These are phyloP conservation scores for Nissolia schottii DNA, from an alignment of 306 rosid species.

Conservation along the genomic window DNA sequence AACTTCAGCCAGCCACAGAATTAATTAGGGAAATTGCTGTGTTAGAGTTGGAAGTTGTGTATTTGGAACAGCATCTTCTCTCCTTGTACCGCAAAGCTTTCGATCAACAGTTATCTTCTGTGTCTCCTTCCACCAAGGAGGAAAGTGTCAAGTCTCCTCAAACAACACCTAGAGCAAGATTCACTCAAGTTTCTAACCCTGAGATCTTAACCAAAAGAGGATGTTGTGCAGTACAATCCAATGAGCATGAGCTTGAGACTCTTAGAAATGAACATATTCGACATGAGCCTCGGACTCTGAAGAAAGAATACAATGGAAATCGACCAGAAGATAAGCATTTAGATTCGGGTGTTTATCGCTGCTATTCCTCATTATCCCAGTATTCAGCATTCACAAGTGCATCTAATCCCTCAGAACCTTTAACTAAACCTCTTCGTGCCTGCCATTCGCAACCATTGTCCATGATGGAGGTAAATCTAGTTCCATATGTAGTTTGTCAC, in stretches of 20 bases:
- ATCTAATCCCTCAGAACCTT: slow-evolving; percentile 56
- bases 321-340: slow-evolving; percentile 49
- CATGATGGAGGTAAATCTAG: slow-evolving; percentile 74
- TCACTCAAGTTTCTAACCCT: slow-evolving; percentile 36
- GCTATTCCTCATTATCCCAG: slow-evolving; percentile 79
- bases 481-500: slow-evolving; percentile 3
- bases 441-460: slow-evolving; percentile 94
- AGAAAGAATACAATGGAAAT: slow-evolving; percentile 35
- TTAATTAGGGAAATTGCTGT: slow-evolving; percentile 89
- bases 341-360: slow-evolving; percentile 76
- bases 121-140: slow-evolving; percentile 55
- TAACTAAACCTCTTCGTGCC: slow-evolving; percentile 57
- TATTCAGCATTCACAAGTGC: slow-evolving; percentile 47
- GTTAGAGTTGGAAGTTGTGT: slow-evolving; percentile 79
- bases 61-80: slow-evolving; percentile 96
- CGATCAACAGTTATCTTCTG: slow-evolving; percentile 59
- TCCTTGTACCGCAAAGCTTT: slow-evolving; percentile 85
- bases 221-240: slow-evolving; percentile 41
- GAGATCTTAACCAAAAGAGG: slow-evolving; percentile 38
- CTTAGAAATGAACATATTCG: slow-evolving; percentile 29
- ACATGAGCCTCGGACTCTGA: slow-evolving; percentile 32
- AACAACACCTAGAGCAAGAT: slow-evolving; percentile 35
- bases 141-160: slow-evolving; percentile 39
- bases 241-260: slow-evolving; percentile 35
- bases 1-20: slow-evolving; percentile 83